phyloP scores from a whole-genome alignment of 495 filamentous ascomycete genomes.

The Thozetella sp. region DNA sequence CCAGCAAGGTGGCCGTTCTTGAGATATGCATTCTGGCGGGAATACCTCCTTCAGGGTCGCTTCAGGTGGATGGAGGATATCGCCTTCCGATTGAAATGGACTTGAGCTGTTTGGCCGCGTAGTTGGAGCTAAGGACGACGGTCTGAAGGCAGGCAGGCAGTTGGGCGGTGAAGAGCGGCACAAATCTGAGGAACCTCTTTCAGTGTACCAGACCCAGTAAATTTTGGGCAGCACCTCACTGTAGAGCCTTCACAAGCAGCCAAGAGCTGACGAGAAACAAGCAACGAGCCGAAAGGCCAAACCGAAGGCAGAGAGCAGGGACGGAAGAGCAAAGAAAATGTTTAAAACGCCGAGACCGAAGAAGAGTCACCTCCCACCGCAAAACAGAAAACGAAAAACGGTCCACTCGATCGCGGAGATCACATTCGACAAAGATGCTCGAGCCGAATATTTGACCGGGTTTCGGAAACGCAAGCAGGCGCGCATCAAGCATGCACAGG shows the following conservation, averaged over 20 bases:
- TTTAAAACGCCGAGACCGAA: conserved; percentile 52
- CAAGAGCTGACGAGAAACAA: background rate
- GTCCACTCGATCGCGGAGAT: conserved; percentile 70
- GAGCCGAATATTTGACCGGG: conserved; percentile 86
- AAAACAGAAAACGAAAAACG: conserved; percentile 68
- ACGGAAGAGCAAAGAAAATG: conserved; percentile 29
- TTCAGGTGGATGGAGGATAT: conserved; percentile 4
- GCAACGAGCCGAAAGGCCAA: no score
- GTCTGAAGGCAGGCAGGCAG: background rate
- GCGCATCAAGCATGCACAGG: conserved; percentile 80
- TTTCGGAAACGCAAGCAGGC: conserved; percentile 95
- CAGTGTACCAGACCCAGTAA: conserved; percentile 5
- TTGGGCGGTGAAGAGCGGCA: conserved; percentile 16
- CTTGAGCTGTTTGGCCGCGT: background rate
- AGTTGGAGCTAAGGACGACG: background rate
- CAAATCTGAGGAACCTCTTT: conserved; percentile 13
- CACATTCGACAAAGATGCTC: conserved; percentile 75
- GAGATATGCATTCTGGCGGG: conserved; percentile 59
- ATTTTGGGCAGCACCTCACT: conserved; percentile 13
- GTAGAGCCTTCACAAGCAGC: no score
- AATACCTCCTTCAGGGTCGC: conserved; percentile 12
- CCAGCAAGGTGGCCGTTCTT: conserved; percentile 60
- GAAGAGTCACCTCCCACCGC: conserved; percentile 44
- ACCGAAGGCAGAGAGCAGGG: no score
- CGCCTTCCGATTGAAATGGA: background rate